phyloP scores from a whole-genome alignment of 225 moss, liverwort and hornwort species.

The Pleurozium schreberi region DNA sequence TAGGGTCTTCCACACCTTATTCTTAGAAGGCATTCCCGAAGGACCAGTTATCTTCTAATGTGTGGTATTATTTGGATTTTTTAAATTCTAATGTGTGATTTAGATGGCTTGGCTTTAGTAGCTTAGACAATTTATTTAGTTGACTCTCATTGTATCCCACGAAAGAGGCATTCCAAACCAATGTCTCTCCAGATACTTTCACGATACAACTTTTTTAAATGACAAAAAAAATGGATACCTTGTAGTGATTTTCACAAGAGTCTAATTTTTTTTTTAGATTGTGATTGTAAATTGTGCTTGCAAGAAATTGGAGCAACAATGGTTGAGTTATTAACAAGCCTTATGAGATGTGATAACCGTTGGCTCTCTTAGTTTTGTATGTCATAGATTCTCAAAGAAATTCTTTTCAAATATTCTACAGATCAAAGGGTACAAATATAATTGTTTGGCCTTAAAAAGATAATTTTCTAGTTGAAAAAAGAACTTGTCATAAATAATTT shows the following conservation, averaged over 20 bases:
- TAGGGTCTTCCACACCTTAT: neutral
- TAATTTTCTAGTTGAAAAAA: neutral
- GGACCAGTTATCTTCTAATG: neutral
- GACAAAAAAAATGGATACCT: neutral
- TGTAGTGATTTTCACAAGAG: accelerated
- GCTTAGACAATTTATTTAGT: neutral
- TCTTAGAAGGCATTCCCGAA: neutral
- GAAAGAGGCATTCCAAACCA: neutral
- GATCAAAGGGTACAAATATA: too few species aligned
- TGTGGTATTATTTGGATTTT: neutral
- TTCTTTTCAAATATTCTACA: neutral
- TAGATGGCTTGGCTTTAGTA: neutral
- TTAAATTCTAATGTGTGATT: neutral
- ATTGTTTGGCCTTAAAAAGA: neutral
- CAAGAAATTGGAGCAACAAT: too few species aligned
- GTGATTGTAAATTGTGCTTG: neutral
- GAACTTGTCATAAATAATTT: accelerated
- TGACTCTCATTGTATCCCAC: accelerated
- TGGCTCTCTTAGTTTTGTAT: neutral
- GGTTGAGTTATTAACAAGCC: neutral
- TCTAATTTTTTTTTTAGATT: neutral
- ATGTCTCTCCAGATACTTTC: neutral
- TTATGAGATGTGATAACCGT: accelerated
- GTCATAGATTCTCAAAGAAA: neutral
- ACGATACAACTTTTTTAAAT: accelerated